Evolutionary conservation across 2,329 filamentous ascomycete species (phyloP).

Genomic region (Fusarium succisae): DNA sequence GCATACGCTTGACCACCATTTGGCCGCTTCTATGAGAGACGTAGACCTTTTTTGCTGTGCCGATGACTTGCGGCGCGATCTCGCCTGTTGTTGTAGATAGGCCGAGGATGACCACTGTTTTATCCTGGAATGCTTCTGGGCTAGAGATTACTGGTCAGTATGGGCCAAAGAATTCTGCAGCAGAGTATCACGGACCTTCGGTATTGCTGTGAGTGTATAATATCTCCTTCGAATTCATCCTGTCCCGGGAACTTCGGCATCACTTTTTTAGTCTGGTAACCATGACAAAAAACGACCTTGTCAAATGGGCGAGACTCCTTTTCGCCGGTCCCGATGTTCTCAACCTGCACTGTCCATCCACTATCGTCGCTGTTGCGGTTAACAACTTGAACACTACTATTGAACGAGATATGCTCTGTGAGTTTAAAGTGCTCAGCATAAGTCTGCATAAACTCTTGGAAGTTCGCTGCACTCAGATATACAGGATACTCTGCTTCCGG

Average conservation of each 20-base stretch:
- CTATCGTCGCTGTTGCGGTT: background rate
- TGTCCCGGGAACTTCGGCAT: constrained; percentile 21
- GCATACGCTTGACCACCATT: constrained; percentile 3
- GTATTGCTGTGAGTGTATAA: constrained; percentile 23
- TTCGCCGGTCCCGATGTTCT: background rate
- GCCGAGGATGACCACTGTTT: constrained; percentile 15
- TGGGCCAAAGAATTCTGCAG: accelerated
- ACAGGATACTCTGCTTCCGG: background rate
- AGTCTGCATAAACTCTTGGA: constrained; percentile 24
- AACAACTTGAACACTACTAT: background rate
- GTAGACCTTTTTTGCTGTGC: constrained; percentile 10
- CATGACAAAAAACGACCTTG: constrained; percentile 25
- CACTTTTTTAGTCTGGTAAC: constrained; percentile 7
- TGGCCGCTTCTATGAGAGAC: constrained; percentile 20
- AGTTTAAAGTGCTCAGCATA: constrained; percentile 11
- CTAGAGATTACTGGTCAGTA: background rate
- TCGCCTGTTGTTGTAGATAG: constrained; percentile 14
- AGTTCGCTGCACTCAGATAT: constrained; percentile 1
- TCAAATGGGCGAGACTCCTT: background rate
- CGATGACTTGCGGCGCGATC: background rate
- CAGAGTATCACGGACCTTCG: background rate
- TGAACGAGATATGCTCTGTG: background rate
- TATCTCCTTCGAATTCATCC: background rate
- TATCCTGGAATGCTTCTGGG: background rate
- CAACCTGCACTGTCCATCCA: constrained; percentile 2